Base-by-base conservation (phyloP, 2,329 filamentous ascomycete species). In the Plectosphaerella plurivora region DNA sequence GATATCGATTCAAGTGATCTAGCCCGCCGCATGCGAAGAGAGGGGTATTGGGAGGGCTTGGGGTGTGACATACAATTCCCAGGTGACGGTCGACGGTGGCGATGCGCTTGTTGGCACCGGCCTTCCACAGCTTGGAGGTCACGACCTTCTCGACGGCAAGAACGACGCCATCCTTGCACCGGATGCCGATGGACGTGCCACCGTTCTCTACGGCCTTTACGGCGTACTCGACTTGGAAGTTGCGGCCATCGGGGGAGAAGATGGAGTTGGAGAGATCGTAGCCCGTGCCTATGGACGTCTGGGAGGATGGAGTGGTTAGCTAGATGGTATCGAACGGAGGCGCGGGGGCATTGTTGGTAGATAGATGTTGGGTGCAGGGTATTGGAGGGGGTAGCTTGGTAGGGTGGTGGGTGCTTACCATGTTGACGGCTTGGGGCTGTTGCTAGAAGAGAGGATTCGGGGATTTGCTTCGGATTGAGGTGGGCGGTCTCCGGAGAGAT, bases 241-340 rank as follows among this genome's bases (percentile, higher is more conserved):
- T 99, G 64, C 94, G 89, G 69, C 94, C 94, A 77, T 99, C 94
- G 61, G 94, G 94, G 47, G 94, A 97, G 82, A 97, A 99, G 79
- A 97, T 95, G 68, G 94, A 97, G 83, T 99, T 99, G 71, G 91
- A 91, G 66, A 99, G 88, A 84, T 99, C 94, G 78, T 99, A 99
- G 68, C 94, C 94, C 66, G 94, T 99, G 70, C 94, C 94, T 88
- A 99, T 99, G 69, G 94, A 99, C 68, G 94, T 99, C 94, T 99
- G 62, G 39, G 47, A 25, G 20, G 20, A 37, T 11, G 35, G 6
- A 44, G 7, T 8, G 15, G 28, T 48, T 22, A 46, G 44, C 25
- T 5, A 15, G 15, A 5, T 46, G 44, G 5, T 15, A 10, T 15
- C 20, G 16, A 22, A 45, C 3, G 42, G 7, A 18, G 33, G 47